Conservation (phyloP, 106 monocot species). For the Allium sativum region DNA sequence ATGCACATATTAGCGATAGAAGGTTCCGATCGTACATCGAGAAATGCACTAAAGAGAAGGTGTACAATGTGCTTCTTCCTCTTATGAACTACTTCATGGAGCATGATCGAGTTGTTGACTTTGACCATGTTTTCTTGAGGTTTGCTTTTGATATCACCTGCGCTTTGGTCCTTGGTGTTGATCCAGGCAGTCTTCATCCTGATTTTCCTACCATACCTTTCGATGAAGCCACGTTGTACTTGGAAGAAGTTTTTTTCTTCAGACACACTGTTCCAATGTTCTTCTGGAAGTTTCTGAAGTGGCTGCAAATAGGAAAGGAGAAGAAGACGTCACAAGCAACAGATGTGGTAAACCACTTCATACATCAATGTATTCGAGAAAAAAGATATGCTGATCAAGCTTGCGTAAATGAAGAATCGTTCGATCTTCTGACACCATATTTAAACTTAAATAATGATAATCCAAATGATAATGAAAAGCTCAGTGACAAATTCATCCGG, state of each 20-base stretch:
- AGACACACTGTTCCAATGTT: conserved; percentile 20
- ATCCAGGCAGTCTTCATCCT: conserved; percentile 21
- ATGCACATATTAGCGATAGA: neutral
- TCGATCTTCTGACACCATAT: conserved; percentile 17
- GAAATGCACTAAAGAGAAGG: conserved; percentile 18
- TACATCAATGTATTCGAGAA: conserved; percentile 14
- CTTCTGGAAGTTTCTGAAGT: conserved; percentile 37
- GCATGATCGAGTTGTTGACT: conserved; percentile 2
- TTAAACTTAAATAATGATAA: neutral
- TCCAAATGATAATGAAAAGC: conserved; percentile 8
- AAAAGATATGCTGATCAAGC: conserved; percentile 4
- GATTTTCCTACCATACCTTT: conserved; percentile 24
- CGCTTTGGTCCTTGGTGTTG: conserved; percentile 26
- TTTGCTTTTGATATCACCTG: conserved; percentile 27
- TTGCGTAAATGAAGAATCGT: conserved; percentile 5
- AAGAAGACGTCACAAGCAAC: conserved; percentile 17
- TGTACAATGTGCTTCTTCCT: conserved; percentile 21
- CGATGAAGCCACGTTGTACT: neutral
- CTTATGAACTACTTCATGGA: conserved; percentile 1
- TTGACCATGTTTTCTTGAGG: conserved; percentile 39
- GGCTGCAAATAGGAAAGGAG: conserved; percentile 26
- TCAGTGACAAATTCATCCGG: conserved; percentile 21
- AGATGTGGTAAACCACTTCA: conserved; percentile 25
- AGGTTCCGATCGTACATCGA: conserved; percentile 21
- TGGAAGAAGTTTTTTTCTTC: conserved; percentile 6